Percentiles rank a stretch among this genome's conserved stretches.
Conservation (phyloP, 768 basidiomycete genomes). For the Lyophyllum atratum region DNA sequence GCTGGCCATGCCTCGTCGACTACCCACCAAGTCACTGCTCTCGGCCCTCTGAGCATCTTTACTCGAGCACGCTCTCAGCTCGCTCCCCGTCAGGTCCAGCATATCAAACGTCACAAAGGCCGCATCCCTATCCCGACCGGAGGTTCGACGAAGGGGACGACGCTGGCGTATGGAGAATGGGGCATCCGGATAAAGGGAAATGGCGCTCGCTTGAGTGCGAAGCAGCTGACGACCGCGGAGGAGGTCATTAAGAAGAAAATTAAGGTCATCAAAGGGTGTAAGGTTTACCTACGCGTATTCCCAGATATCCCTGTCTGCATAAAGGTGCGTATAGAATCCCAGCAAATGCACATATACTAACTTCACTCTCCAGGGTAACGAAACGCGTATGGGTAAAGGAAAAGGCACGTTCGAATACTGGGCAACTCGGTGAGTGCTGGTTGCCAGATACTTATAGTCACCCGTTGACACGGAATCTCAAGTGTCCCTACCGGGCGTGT, state of each 20-base stretch:
- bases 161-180: constrained; percentile 89
- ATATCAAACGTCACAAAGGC: constrained; percentile 90
- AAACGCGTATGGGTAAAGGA: constrained; percentile 99
- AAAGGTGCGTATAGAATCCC: constrained; percentile 56
- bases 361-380: constrained; percentile 70
- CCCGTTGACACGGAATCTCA: constrained; percentile 1
- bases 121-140: constrained; percentile 83
- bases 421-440: constrained; percentile 83
- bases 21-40: constrained; percentile 23
- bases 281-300: constrained; percentile 88
- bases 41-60: constrained; percentile 38
- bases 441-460: neutral
- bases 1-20: constrained; percentile 16
- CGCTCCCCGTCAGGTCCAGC: constrained; percentile 82
- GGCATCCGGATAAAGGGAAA: constrained; percentile 87
- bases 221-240: constrained; percentile 85
- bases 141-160: constrained; percentile 92
- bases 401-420: constrained; percentile 98
- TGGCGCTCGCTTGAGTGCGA: constrained; percentile 81
- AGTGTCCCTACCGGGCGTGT: constrained; percentile 90
- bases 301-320: constrained; percentile 97
- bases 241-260: constrained; percentile 89
- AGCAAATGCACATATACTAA: neutral
- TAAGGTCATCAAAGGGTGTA: constrained; percentile 85
- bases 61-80: constrained; percentile 60